These are phyloP conservation scores for Ananas comosus DNA, from an alignment of 176 grass and related monocot species.

Conservation along the genomic window DNA sequence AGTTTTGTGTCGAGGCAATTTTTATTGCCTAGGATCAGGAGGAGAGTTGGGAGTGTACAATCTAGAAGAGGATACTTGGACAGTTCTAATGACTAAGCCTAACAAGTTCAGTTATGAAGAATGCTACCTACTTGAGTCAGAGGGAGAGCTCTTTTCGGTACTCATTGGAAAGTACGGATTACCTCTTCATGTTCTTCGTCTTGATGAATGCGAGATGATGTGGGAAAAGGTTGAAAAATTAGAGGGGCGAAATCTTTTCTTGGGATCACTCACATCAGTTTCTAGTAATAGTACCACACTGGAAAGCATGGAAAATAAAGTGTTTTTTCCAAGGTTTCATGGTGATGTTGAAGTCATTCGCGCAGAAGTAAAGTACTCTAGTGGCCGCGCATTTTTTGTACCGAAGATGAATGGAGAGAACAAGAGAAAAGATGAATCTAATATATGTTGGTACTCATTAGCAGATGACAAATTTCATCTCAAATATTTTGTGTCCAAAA, in stretches of 20 bases:
- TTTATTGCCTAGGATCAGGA: not conserved
- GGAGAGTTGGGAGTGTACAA: slow-evolving; percentile 17
- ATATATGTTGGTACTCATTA: not conserved
- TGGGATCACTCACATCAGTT: not conserved
- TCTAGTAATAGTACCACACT: not conserved
- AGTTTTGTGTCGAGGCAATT: not conserved
- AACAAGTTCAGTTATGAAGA: not conserved
- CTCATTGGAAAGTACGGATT: slow-evolving; percentile 8
- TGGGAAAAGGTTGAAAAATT: slow-evolving; percentile 12
- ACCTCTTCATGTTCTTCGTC: slow-evolving; percentile 1
- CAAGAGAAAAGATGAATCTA: not conserved
- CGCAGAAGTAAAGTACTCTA: not conserved
- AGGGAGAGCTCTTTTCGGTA: slow-evolving; percentile 10
- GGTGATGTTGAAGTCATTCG: not conserved
- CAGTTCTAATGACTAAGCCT: slow-evolving; percentile 1
- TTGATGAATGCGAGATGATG: slow-evolving; percentile 16
- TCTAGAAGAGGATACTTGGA: not conserved
- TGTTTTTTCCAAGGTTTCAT: not conserved
- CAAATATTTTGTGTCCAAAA: not conserved
- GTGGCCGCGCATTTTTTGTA: not conserved
- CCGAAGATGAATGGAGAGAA: not conserved
- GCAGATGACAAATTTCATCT: not conserved
- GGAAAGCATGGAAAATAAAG: slow-evolving; percentile 14
- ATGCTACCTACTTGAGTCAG: slow-evolving; percentile 10
- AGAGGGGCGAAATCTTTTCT: not conserved